Base-by-base conservation (phyloP, 1,284 basidiomycete genomes). In the Pterulicium gracile region DNA sequence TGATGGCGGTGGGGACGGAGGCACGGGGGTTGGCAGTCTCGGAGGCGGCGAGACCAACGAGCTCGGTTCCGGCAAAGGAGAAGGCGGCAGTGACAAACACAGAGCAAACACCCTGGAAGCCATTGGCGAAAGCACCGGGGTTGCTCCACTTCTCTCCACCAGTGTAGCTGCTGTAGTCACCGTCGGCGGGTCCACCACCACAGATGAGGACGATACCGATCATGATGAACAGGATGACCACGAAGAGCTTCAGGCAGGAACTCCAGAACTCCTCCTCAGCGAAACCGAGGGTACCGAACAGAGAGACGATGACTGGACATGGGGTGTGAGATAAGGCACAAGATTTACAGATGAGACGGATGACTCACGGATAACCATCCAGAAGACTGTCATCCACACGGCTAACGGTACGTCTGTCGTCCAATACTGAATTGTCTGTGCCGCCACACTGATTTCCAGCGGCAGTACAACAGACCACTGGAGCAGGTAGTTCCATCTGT, bases 191-290 rank as follows among this genome's bases (percentile, higher is more conserved):
- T 15, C 72, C 75, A 50, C 62, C 72, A 46, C 74, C 75, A 54
- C 58, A 62, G 18, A 69, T 60, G 48, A 65, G 67, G 46, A 68
- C 47, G 19, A 77, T 58, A 42, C 73, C 73, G 18, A 77, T 68
- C 58, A 79, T 66, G 54, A 79, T 67, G 53, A 79, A 69, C 52
- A 71, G 69, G 5, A 77, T 58, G 40, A 77, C 70, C 2, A 74
- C 67, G 39, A 75, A 49, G 43, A 80, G 65, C 61, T 79, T 79
- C 49, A 79, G 63, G 47, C 65, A 69, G 3, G 72, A 72, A 18
- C 76, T 73, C 66, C 71, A 74, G 53, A 74, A 77, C 52, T 78
- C 75, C 55, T 71, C 67, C 52, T 73, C 76, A 1, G 75, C 76
- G 48, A 66, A 75, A n/a, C 67, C 67, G 4, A 70, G 62, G 7